These are phyloP conservation scores for Sporothrix schenckii DNA, from an alignment of 2,329 filamentous ascomycete species.

Conservation along the genomic window DNA sequence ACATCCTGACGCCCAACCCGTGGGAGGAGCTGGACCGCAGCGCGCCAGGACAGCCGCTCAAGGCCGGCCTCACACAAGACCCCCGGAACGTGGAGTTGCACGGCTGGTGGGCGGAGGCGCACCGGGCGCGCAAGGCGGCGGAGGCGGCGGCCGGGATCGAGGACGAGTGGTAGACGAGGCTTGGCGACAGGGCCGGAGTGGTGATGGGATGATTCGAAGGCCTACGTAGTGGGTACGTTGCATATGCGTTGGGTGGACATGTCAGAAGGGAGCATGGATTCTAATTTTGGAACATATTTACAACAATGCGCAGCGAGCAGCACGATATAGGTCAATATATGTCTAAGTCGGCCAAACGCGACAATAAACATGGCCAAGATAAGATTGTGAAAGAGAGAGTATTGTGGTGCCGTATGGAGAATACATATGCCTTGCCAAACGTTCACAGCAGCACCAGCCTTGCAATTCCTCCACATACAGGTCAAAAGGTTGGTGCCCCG, in stretches of 20 bases:
- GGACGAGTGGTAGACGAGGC: conserved; percentile 32
- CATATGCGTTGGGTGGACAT: not conserved
- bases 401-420: not conserved
- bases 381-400: not conserved
- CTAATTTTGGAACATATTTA: too few species aligned
- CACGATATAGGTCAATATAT: not conserved
- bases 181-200: not conserved
- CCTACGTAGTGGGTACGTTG: not conserved
- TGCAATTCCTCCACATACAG: conserved; percentile 13
- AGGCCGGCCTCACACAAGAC: conserved; percentile 37
- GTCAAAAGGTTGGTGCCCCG: conserved; percentile 3
- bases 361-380: not conserved
- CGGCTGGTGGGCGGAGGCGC: conserved; percentile 59
- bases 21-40: conserved; percentile 57
- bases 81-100: conserved; percentile 53
- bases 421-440: not conserved
- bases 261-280: not conserved
- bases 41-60: conserved; percentile 46
- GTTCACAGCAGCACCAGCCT: not conserved
- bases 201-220: not conserved
- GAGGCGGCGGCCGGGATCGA: conserved; percentile 35
- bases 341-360: not conserved
- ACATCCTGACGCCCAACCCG: conserved; percentile 62
- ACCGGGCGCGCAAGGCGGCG: conserved; percentile 44
- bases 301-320: conserved; percentile 7